phyloP scores from a whole-genome alignment of 31 red algal species.

The Odonthalia washingtoniensis region DNA sequence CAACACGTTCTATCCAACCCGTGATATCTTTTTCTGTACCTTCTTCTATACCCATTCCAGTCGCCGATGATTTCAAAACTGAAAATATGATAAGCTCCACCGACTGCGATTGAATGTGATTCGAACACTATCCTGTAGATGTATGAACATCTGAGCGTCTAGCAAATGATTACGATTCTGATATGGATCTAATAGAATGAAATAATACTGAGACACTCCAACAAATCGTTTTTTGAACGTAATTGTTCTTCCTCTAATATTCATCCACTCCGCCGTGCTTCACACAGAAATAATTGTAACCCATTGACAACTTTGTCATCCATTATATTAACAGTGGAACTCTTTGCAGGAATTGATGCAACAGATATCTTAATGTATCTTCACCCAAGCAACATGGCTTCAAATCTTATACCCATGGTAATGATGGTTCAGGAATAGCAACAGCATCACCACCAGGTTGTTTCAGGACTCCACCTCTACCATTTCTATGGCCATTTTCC shows the following conservation, averaged over 20 bases:
- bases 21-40: no score
- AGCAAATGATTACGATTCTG: constrained; percentile 70
- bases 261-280: constrained; percentile 61
- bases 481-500: no score
- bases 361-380: constrained; percentile 49
- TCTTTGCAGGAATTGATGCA: constrained; percentile 68
- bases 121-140: constrained; percentile 80
- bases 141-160: constrained; percentile 77
- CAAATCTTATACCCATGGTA: constrained; percentile 81
- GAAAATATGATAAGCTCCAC: constrained; percentile 84
- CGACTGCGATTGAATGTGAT: constrained; percentile 88
- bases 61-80: constrained; percentile 49
- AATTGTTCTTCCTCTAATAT: constrained; percentile 34
- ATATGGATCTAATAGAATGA: constrained; percentile 78
- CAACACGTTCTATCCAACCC: constrained; percentile 53
- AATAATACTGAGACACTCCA: constrained; percentile 81
- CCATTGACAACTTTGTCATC: constrained; percentile 74
- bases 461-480: no score
- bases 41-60: no score
- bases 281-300: constrained; percentile 84
- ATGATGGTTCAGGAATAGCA: no score
- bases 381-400: constrained; percentile 79
- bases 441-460: no score
- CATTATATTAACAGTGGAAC: constrained; percentile 79
- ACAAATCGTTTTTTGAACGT: constrained; percentile 85